A percentile compares a stretch with the other conserved stretches of the same genome.
These are phyloP conservation scores for Talaromyces amestolkiae DNA, from an alignment of 2,329 filamentous ascomycete genomes.

Conservation along the genomic window DNA sequence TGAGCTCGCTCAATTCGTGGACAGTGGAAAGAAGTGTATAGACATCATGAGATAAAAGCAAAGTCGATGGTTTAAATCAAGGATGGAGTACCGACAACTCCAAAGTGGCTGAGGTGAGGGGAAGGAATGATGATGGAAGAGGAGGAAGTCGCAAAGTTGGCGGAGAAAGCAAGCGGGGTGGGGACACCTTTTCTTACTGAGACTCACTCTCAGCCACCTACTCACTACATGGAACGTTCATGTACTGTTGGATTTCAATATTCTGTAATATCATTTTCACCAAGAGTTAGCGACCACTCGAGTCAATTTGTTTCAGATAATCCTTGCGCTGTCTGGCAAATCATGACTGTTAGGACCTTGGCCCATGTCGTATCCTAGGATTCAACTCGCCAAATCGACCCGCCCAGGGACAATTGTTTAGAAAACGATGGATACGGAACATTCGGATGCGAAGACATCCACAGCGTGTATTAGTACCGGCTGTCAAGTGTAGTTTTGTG, in stretches of 20 bases:
- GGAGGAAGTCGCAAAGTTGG: background rate
- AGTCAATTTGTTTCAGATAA: background rate
- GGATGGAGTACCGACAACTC: background rate
- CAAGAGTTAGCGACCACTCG: background rate
- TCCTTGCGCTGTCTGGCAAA: background rate
- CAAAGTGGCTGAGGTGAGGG: background rate
- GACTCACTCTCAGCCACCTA: too few relatives aligned
- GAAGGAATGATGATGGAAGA: background rate
- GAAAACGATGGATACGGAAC: background rate
- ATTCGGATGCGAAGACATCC: background rate
- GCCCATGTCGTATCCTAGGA: background rate
- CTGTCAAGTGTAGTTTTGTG: background rate
- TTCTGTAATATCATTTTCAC: too few relatives aligned
- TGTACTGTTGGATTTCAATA: background rate
- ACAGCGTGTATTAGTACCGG: background rate
- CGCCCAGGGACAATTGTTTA: background rate
- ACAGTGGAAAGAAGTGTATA: background rate
- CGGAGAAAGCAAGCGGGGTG: background rate
- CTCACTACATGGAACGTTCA: background rate
- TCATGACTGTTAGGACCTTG: background rate
- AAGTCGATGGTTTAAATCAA: background rate
- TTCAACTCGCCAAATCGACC: background rate
- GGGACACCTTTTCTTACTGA: background rate
- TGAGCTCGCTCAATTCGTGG: constrained; percentile 3
- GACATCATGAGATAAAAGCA: background rate